Evolutionary conservation across 495 filamentous ascomycete species (phyloP), one percentile per base, ranked within the genome.

Genomic region (Aspergillus hancockii): DNA sequence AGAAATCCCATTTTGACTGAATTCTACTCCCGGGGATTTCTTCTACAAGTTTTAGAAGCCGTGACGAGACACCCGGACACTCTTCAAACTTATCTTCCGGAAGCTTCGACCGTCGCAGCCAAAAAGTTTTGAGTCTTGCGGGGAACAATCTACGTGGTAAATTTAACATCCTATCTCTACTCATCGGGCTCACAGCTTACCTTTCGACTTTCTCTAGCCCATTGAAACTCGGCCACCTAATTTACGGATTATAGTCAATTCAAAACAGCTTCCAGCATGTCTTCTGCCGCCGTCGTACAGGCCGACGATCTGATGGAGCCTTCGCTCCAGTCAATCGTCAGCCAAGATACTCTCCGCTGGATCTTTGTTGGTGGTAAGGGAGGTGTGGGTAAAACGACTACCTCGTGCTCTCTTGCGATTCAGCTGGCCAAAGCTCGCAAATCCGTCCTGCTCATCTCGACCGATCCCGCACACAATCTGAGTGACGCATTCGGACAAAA

Each of bases 311-410:
- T 89, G 64, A 83, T 98, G 75, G 92, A 95, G 80, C 91, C 95
- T 18, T 91, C 91, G 38, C 90, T 99, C 69, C 90, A 97, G 82
- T 89, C 90, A 46, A 91, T 99, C 66, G 82, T 98, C 67, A 90
- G 92, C 78, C 94, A 99, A 72, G 90, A 89, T 67, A 87, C 91
- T 19, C 87, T 99, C 51, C 92, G 94, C 62, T 99, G 95, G 95
- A 96, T 99, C 73, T 99, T 99, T 68, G 95, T 98, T 50, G 94
- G 94, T 66, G 94, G 94, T 55, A 99, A 99, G 82, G 94, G 94
- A 63, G 94, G 94, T 67, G 94, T 99, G n/a, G 94, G 94, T 68
- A 99, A 99, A 81, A 99, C 94, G 13, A 99, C 95, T 16, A 98
- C 95, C 0, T 97, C 93, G 2, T 99, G 95, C 78, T 95, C 92